A percentile compares a stretch with the other conserved stretches of the same genome.
Evolutionary conservation across 2,329 filamentous ascomycete species (phyloP).

Genomic region (Exophiala alcalophila): DNA sequence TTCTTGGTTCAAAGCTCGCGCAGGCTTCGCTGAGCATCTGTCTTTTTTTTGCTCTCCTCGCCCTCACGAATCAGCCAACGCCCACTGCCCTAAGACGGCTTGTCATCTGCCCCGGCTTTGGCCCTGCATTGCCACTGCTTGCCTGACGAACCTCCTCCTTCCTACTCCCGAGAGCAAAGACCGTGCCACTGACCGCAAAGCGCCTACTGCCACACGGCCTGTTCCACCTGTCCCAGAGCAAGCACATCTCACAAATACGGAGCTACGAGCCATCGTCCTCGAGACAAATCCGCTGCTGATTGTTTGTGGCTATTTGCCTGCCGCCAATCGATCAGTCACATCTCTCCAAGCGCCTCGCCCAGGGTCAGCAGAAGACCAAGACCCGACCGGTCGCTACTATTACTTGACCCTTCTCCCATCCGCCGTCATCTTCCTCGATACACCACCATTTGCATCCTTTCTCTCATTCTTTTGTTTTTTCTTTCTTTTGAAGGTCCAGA

Average conservation of each 20-base stretch:
- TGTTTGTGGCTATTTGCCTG: constrained; percentile 8
- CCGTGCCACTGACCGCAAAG: constrained; percentile 23
- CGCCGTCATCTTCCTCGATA: too few relatives aligned
- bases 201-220: constrained; percentile 24
- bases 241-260: constrained; percentile 9
- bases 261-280: constrained; percentile 5
- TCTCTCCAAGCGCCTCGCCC: constrained; percentile 16
- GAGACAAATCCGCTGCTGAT: constrained; percentile 1
- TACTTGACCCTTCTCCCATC: too few relatives aligned
- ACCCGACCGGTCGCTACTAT: constrained; percentile 10
- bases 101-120: too few relatives aligned
- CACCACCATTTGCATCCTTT: constrained; percentile 7
- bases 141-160: constrained; percentile 13
- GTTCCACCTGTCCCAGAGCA: constrained; percentile 16
- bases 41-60: constrained; percentile 10
- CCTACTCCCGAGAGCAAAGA: constrained; percentile 7
- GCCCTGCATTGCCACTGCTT: constrained; percentile 11
- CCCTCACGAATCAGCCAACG: too few relatives aligned
- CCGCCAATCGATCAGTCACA: constrained; percentile 16
- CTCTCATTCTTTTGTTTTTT: constrained; percentile 2
- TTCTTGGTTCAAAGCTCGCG: constrained; percentile 25
- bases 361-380: constrained; percentile 10
- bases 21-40: constrained; percentile 30
- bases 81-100: constrained; percentile 4
- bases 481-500: constrained; percentile 18